Base-by-base conservation (phyloP, 2,329 filamentous ascomycete genomes). In the Fusarium tricinctum region DNA sequence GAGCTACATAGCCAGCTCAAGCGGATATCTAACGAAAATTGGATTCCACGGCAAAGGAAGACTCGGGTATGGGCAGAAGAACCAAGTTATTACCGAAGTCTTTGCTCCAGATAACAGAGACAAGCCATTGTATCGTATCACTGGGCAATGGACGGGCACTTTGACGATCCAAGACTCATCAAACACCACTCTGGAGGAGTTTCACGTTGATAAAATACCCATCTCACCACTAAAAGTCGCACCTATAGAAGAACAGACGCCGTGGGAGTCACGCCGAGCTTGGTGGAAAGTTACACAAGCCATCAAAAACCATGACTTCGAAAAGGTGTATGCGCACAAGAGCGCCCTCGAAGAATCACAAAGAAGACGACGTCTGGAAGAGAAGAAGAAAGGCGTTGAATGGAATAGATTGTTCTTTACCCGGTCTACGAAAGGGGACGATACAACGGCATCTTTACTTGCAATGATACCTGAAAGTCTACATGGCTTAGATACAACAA, bases 281-380 rank as follows among this genome's bases (percentile, higher is more conserved):
- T 97, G 94, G 94, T 83, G 83, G 28, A 90, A 90, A 63, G 93
- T 97, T 12, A 90, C 92, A 0, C 83, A 85, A 9, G 92, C 89
- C 22, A 92, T 97, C 64, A 80, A 83, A 19, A 84, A 83, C 57
- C 91, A 91, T 42, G 90, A 97, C 74, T 90, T 96, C 86, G 89
- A 93, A 63, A 82, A 84, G 12, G 92, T 91, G 0, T 87, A 88
- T 1, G 79, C 80, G 1, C 91, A 94, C 75, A 97, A 97, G 82
- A 87, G 86, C 9, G 89, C 90, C 75, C 91, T 97, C 56, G 94
- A 97, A 79, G 91, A 94, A 73, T 88, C 89, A 38, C 94, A 97
- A 81, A 86, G 94, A 30, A 88, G 90, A 61, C 82, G 95, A 81
- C 86, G 94, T 58, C 87, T 88, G 72, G 80, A 85, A 64, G 92